phyloP scores from a whole-genome alignment of 805 yeast genomes.

The Metschnikowia noctiluminum region DNA sequence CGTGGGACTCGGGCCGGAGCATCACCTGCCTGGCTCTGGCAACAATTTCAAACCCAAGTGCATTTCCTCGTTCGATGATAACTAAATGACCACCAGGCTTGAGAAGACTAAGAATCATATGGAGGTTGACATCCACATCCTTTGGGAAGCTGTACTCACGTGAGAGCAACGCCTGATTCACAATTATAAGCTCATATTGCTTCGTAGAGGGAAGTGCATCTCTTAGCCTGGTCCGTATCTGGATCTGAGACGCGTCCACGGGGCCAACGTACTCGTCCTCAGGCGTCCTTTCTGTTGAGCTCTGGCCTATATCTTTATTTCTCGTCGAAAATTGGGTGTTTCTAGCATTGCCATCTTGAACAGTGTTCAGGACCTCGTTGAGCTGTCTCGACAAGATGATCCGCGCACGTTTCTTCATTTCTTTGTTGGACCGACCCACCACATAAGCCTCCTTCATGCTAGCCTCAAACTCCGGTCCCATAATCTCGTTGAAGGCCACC shows the following conservation, averaged over 20 bases:
- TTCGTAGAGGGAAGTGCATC: conserved; percentile 49
- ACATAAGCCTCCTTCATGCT: conserved; percentile 66
- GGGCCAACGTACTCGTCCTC: conserved; percentile 32
- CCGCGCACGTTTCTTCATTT: conserved; percentile 81
- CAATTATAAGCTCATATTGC: conserved; percentile 77
- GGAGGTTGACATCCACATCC: conserved; percentile 67
- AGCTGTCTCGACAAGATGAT: conserved; percentile 67
- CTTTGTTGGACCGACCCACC: conserved; percentile 51
- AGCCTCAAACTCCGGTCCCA: conserved; percentile 65
- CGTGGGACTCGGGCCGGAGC: conserved; percentile 76
- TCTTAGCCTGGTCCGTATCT: conserved; percentile 53
- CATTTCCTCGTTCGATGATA: conserved; percentile 83
- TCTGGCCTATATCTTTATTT: too few species aligned
- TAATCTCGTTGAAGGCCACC: conserved; percentile 78
- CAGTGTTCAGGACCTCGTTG: conserved; percentile 35
- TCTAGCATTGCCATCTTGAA: background rate
- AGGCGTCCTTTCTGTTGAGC: too few species aligned
- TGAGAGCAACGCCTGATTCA: conserved; percentile 71
- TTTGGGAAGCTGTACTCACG: conserved; percentile 60
- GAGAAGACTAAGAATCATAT: conserved; percentile 55
- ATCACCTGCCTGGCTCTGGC: conserved; percentile 89
- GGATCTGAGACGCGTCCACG: conserved; percentile 55
- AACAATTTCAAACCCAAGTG: conserved; percentile 81
- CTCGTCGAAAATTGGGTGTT: too few species aligned
- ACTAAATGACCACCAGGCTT: conserved; percentile 79